Percentiles rank a stretch among this genome's conserved stretches.
These are phyloP conservation scores for Pseudozyma flocculosa DNA, from an alignment of 1,284 basidiomycete species.

Conservation along the genomic window DNA sequence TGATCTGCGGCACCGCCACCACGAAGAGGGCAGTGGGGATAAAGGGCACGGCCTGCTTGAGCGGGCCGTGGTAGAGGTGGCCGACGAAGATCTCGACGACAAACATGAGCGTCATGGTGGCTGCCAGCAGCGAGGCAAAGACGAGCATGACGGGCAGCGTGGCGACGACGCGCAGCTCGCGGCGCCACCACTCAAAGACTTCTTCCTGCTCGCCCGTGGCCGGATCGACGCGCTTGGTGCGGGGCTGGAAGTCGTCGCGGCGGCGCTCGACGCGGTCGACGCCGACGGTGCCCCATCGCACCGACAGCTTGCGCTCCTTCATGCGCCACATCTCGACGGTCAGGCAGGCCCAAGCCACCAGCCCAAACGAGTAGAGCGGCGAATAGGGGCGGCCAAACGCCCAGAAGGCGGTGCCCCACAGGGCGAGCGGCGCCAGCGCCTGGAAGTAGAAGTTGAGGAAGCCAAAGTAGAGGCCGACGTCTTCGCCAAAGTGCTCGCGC, in stretches of 20 bases:
- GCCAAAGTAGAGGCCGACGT: constrained; percentile 56
- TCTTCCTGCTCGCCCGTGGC: constrained; percentile 51
- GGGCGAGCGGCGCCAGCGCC: constrained; percentile 41
- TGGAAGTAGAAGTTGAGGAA: constrained; percentile 55
- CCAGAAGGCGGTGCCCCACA: constrained; percentile 47
- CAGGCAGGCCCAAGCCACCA: constrained; percentile 48
- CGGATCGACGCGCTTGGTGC: constrained; percentile 27
- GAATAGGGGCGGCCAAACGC: constrained; percentile 31
- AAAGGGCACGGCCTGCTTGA: constrained; percentile 71
- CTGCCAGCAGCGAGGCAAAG: constrained; percentile 72
- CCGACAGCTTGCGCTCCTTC: constrained; percentile 51
- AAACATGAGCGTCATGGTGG: constrained; percentile 59
- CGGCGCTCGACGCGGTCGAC: constrained; percentile 33
- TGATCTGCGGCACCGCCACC: constrained; percentile 76
- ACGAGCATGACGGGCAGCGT: constrained; percentile 76
- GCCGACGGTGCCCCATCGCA: constrained; percentile 54
- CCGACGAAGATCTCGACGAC: constrained; percentile 55
- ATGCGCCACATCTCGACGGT: constrained; percentile 54
- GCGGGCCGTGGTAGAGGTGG: constrained; percentile 72
- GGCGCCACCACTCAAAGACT: constrained; percentile 56
- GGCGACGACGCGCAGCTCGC: constrained; percentile 69
- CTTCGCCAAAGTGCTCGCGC: constrained; percentile 54
- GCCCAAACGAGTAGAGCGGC: constrained; percentile 41
- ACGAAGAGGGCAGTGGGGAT: constrained; percentile 82
- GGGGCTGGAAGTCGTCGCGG: constrained; percentile 43